These are phyloP conservation scores for Ustilago lituana DNA, from an alignment of 1,284 basidiomycete genomes.

Conservation along the genomic window DNA sequence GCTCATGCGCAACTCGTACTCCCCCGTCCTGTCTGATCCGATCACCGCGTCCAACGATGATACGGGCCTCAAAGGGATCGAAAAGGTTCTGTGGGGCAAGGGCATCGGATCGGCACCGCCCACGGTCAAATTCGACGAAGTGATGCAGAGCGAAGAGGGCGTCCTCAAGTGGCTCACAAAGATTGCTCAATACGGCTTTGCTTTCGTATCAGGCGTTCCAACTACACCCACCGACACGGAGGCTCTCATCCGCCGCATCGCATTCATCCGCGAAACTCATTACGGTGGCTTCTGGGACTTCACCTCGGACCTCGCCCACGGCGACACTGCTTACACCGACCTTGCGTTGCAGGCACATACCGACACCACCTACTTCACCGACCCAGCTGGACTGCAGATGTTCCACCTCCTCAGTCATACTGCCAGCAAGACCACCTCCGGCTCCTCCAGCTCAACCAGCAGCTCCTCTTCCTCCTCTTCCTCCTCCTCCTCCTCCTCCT, in stretches of 20 bases:
- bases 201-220: conserved; percentile 84
- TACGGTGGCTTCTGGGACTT: conserved; percentile 96
- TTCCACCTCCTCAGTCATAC: conserved; percentile 84
- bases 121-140: conserved; percentile 78
- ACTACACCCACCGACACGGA: conserved; percentile 85
- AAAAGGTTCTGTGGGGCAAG: conserved; percentile 77
- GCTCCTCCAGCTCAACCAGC: not conserved
- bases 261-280: conserved; percentile 91
- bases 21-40: conserved; percentile 71
- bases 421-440: conserved; percentile 19
- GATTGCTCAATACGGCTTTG: conserved; percentile 82
- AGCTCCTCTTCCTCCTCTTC: conserved; percentile 7
- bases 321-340: conserved; percentile 83
- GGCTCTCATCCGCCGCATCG: conserved; percentile 78
- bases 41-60: conserved; percentile 71
- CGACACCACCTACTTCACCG: conserved; percentile 82
- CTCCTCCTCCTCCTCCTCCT: conserved; percentile 2
- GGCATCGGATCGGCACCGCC: conserved; percentile 81
- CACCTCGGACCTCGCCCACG: conserved; percentile 87
- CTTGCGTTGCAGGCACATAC: conserved; percentile 89
- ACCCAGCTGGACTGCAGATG: conserved; percentile 85
- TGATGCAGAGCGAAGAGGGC: conserved; percentile 78
- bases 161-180: conserved; percentile 83
- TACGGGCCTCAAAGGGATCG: conserved; percentile 27
- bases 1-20: conserved; percentile 79